A percentile compares a stretch with the other conserved stretches of the same genome.
phyloP scores from a whole-genome alignment of 495 filamentous ascomycete species.

The Penicillium roqueforti region DNA sequence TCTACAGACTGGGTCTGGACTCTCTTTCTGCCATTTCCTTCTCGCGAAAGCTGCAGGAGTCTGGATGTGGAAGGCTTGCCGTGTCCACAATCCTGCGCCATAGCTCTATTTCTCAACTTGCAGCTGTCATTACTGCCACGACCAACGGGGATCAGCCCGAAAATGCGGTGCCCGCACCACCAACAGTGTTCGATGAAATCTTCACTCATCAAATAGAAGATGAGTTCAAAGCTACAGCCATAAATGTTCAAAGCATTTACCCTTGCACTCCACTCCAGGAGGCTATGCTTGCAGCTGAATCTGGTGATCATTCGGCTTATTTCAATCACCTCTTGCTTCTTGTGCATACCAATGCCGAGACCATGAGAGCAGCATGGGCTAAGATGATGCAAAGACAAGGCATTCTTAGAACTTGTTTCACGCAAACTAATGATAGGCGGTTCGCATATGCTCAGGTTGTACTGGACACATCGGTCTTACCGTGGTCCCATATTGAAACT shows the following conservation, averaged over 20 bases:
- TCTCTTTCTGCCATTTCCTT: constrained; percentile 75
- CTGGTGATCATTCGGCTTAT: constrained; percentile 40
- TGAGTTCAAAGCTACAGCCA: constrained; percentile 23
- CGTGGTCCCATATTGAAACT: constrained; percentile 20
- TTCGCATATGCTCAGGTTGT: constrained; percentile 59
- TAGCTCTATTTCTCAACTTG: constrained; percentile 54
- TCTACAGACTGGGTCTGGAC: constrained; percentile 68
- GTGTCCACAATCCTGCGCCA: constrained; percentile 63
- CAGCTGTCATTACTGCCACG: constrained; percentile 26
- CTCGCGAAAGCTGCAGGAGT: constrained; percentile 46
- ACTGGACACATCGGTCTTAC: constrained; percentile 26
- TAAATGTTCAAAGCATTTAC: constrained; percentile 50
- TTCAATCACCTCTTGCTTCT: constrained; percentile 52
- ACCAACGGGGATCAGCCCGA: constrained; percentile 4
- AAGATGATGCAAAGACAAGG: constrained; percentile 52
- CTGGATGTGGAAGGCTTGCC: constrained; percentile 41
- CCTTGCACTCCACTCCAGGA: constrained; percentile 82
- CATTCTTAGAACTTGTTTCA: constrained; percentile 62
- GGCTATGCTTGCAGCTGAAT: constrained; percentile 65
- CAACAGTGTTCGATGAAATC: constrained; percentile 10
- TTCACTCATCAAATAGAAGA: constrained; percentile 13
- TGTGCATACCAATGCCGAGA: constrained; percentile 39
- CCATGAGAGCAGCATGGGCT: constrained; percentile 44
- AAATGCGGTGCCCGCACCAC: not conserved
- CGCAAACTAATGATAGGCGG: constrained; percentile 43